Evolutionary conservation across 345 rosid species (phyloP).

Genomic region (Populus ilicifolia): DNA sequence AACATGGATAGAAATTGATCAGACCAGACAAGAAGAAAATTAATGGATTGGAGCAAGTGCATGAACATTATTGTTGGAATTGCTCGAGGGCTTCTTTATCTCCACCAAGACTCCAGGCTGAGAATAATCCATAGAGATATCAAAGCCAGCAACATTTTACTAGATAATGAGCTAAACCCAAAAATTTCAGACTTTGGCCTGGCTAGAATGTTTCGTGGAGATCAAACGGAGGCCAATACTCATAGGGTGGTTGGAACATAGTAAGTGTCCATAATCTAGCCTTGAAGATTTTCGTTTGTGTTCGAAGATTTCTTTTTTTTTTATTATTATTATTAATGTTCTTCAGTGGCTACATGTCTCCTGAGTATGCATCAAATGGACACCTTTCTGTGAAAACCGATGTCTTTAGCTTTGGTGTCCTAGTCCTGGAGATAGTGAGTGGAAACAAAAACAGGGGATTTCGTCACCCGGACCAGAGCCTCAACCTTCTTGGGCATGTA

Average conservation of each 20-base stretch:
- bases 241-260: not conserved
- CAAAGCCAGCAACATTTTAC: too few species aligned
- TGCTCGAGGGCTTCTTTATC: constrained; percentile 11
- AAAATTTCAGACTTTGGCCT: constrained; percentile 1
- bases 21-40: not conserved
- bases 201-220: not conserved
- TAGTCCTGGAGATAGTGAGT: constrained; percentile 8
- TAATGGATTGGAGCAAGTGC: not conserved
- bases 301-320: too few species aligned
- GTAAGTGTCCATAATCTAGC: not conserved
- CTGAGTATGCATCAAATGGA: too few species aligned
- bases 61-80: constrained; percentile 3
- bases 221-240: not conserved
- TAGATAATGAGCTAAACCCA: not conserved
- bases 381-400: constrained; percentile 7
- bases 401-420: constrained; percentile 13
- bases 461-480: not conserved
- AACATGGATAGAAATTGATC: constrained; percentile 7
- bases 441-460: constrained; percentile 17
- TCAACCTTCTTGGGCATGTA: constrained; percentile 20
- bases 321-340: too few species aligned
- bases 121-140: constrained; percentile 18
- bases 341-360: too few species aligned
- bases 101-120: constrained; percentile 15
- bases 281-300: too few species aligned